Percentiles rank a stretch among this genome's conserved stretches.
These are phyloP conservation scores for Silene latifolia DNA, from an alignment of 148 eudicot genomes.

Conservation along the genomic window DNA sequence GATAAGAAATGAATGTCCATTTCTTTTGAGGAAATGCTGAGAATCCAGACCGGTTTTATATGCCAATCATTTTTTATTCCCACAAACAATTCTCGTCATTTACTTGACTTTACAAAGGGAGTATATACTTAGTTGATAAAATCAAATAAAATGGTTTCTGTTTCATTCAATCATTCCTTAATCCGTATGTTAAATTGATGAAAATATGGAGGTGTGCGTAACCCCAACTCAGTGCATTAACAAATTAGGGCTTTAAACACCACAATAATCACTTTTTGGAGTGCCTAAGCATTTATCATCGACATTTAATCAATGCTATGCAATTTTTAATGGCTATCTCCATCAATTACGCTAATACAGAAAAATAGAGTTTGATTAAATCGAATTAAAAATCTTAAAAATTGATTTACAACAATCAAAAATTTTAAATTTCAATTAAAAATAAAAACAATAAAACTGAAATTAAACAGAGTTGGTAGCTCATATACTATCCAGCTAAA, in stretches of 20 bases:
- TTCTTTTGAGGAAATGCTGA: no score
- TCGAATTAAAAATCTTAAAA: no score
- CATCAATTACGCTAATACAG: background rate
- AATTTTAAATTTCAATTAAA: background rate
- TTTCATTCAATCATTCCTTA: no score
- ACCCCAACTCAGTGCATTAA: conserved; percentile 8
- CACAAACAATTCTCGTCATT: no score
- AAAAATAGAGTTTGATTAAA: no score
- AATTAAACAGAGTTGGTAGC: background rate
- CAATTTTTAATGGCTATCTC: background rate
- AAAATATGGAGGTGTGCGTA: conserved; percentile 26
- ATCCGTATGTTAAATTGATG: no score
- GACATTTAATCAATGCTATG: background rate
- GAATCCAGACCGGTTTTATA: no score
- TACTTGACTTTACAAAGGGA: no score
- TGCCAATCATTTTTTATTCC: no score
- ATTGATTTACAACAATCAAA: background rate
- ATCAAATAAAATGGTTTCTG: no score
- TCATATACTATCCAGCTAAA: conserved; percentile 28
- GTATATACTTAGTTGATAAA: no score
- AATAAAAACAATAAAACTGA: background rate
- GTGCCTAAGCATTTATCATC: conserved; percentile 8
- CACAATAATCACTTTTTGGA: conserved; percentile 20
- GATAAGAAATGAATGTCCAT: no score
- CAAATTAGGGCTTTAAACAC: conserved; percentile 28